Base-by-base conservation (phyloP, 345 rosid genomes). In the Melaleuca quinquenervia region DNA sequence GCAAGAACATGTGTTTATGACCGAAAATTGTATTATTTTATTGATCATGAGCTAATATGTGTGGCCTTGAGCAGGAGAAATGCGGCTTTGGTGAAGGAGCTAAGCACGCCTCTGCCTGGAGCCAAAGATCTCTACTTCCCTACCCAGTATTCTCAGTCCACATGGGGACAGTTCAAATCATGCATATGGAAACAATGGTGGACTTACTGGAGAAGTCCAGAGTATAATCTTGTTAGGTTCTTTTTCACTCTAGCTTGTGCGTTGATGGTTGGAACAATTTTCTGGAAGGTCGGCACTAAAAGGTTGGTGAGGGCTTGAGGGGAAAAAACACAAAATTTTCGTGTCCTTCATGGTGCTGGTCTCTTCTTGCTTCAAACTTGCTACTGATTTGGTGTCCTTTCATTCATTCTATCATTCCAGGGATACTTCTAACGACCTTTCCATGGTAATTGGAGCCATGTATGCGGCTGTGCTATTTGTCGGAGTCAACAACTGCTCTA, bases 181-280 rank as follows among this genome's bases (percentile, higher is more conserved):
- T 90, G 93, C 84, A 62, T 92, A 8, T 92, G 94, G 94, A 92
- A 92, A 84, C 93, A 91, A 50, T 88, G 91, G 91, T 92, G 91
- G 93, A 90, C 93, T 60, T 92, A 92, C 86, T 89, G 94, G 94
- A 91, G 94, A 88, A 89, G 91, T 84, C 92, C 93, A 27, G 92
- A 90, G 75, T 92, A 89, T 82, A 92, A 92, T 80, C 88, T 87
- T 10, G 92, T 91, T 21, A 76, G 94, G 74, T 89, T 86, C 84
- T 84, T 86, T 82, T 90, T 91, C 89, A 91, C 94, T 51, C 56
- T 91, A 15, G 52, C 85, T 53, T 55, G 87, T 87, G 91, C 91
- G 21, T 84, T 92, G 48, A 15, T 91, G 83, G 58, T 92, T 50
- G 94, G 94, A 50, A 84, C 91, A 21, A 85, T 91, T 56, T 92